phyloP scores from a whole-genome alignment of 768 basidiomycete genomes.

The Rhodosporidiobolus odoratus region DNA sequence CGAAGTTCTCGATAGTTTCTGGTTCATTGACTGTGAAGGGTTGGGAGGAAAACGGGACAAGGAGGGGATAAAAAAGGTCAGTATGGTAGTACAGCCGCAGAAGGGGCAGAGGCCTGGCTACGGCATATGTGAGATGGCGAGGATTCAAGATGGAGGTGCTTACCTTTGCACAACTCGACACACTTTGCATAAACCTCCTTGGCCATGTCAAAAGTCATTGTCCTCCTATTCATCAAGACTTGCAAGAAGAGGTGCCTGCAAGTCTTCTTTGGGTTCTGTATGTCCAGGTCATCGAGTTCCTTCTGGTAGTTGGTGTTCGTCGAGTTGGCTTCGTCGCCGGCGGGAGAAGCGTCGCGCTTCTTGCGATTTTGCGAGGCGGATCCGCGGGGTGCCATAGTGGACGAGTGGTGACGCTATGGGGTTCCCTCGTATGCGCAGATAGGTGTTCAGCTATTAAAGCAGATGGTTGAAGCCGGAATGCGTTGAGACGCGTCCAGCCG shows the following conservation, averaged over 20 bases:
- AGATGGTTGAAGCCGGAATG: not conserved
- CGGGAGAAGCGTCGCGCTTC: not conserved
- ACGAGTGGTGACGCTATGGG: not conserved
- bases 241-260: conserved; percentile 61
- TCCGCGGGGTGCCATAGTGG: not conserved
- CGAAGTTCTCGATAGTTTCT: conserved; percentile 59
- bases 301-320: not conserved
- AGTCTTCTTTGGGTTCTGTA: conserved; percentile 44
- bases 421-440: not conserved
- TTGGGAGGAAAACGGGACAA: not conserved
- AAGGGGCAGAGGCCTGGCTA: no score
- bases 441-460: no score
- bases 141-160: no score
- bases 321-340: not conserved
- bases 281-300: conserved; percentile 8
- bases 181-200: conserved; percentile 64
- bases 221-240: conserved; percentile 64
- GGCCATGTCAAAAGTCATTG: conserved; percentile 62
- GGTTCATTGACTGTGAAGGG: conserved; percentile 41
- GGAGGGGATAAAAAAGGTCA: not conserved
- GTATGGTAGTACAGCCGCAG: not conserved
- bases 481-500: not conserved
- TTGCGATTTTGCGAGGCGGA: no score
- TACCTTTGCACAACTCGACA: conserved; percentile 64
- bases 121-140: not conserved